Conservation (phyloP, 23 red algal species). For the Gracilaria vermiculophylla region DNA sequence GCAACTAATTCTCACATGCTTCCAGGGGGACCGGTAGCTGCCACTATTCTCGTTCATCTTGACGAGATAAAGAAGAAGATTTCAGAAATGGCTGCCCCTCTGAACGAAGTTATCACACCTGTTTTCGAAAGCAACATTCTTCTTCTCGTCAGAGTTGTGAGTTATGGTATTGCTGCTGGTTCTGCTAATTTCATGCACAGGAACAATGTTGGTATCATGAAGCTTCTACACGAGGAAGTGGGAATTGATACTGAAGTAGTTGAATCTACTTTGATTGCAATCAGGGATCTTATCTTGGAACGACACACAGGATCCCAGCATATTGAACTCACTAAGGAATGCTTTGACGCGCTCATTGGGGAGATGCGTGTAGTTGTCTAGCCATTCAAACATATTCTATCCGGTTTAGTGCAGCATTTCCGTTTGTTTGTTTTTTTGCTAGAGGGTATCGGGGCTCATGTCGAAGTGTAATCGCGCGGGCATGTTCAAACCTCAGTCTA, state of each 20-base stretch:
- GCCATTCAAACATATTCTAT: neutral
- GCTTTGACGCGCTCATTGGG: constrained; percentile 26
- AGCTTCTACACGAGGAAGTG: constrained; percentile 55
- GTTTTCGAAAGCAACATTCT: constrained; percentile 43
- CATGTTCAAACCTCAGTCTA: neutral
- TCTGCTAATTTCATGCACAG: constrained; percentile 66
- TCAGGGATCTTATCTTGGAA: constrained; percentile 9
- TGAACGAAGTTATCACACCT: constrained; percentile 22
- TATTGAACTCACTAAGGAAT: constrained; percentile 2
- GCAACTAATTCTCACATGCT: constrained; percentile 60
- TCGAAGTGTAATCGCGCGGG: neutral
- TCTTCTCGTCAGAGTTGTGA: constrained; percentile 50
- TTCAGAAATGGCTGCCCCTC: neutral
- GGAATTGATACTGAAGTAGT: constrained; percentile 3
- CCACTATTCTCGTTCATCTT: constrained; percentile 39
- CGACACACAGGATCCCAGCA: constrained; percentile 7
- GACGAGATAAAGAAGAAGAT: constrained; percentile 57
- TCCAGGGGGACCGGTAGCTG: constrained; percentile 64
- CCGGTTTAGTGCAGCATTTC: neutral
- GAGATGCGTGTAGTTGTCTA: neutral
- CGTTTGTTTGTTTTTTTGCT: neutral
- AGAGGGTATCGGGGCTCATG: neutral
- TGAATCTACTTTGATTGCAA: neutral
- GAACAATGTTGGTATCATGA: constrained; percentile 65
- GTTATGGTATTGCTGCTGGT: constrained; percentile 55